Evolutionary conservation across 805 yeast species (phyloP), one percentile per base, ranked within the genome.

Genomic region (Lachancea meyersii): DNA sequence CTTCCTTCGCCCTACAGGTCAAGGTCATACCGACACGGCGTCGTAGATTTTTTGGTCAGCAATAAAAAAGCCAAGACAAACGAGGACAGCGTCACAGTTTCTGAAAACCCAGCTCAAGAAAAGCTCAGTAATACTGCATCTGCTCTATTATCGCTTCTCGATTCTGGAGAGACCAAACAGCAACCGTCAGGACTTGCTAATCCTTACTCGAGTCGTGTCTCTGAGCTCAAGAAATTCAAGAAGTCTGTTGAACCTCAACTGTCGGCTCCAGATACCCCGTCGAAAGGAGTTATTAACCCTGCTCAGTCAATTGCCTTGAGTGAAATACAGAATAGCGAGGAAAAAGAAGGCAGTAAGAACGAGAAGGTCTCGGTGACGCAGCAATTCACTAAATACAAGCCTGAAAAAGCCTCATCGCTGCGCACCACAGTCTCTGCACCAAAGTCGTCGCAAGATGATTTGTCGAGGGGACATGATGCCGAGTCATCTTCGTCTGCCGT

Each of bases 51-150:
- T 40, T 40, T 31, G 33, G 44, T 35, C 19, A 40, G 11, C 4
- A 14, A 8, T n/a, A 20, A 31, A 16, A 31, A 34, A 36, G 6
- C 20, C 3, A 27, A n/a, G 13, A 20, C 31, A 17, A 10, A 27
- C 22, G 21, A 28, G 18, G 35, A 23, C 11, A 13, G 33, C 5
- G 27, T 16, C n/a, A 17, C 24, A n/a, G 31, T 14, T 17, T 21
- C 37, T 43, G 50, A 23, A 33, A 38, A 39, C 17, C 16, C 28
- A 18, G 14, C 48, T 19, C 30, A 46, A 13, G 61, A 63, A 46
- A 64, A 62, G 45, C 42, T 70, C 41, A 72, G 76, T 47, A 67
- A 64, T 27, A 70, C 79, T 0, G 80, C 80, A 1, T 62, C 73
- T 40, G 71, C 79, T 1, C 58, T 75, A 37, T 54, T 75, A 33